These are phyloP conservation scores for Hypholoma fasciculare DNA, from an alignment of 768 basidiomycete genomes.

Conservation along the genomic window DNA sequence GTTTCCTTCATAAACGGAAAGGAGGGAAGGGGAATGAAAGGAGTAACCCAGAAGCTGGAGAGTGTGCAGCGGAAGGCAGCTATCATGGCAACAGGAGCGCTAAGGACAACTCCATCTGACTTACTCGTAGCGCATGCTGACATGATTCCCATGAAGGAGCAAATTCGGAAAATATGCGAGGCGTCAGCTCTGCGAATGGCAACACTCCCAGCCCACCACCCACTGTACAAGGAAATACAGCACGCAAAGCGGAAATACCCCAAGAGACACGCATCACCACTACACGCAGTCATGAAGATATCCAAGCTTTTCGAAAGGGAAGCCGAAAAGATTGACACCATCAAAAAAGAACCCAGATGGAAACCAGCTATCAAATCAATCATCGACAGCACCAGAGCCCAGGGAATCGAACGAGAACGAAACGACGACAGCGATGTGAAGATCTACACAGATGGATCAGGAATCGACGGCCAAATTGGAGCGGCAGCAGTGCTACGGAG, in stretches of 20 bases:
- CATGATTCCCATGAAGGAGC: constrained; percentile 11
- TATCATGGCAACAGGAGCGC: constrained; percentile 8
- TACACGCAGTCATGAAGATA: constrained; percentile 19
- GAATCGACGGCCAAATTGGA: constrained; percentile 13
- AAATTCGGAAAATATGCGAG: constrained; percentile 10
- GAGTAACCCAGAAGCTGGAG: constrained; percentile 6
- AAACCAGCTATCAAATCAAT: neutral
- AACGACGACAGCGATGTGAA: constrained; percentile 8
- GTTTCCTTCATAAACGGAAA: neutral
- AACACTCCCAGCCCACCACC: constrained; percentile 18
- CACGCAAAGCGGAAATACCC: neutral
- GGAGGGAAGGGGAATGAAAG: constrained; percentile 1
- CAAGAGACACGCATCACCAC: constrained; percentile 15
- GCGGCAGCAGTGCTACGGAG: constrained; percentile 9
- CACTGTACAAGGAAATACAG: constrained; percentile 6
- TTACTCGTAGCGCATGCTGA: constrained; percentile 8
- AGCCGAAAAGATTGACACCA: constrained; percentile 15
- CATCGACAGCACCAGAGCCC: constrained; percentile 11
- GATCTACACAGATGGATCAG: constrained; percentile 18
- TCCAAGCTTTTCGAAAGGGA: constrained; percentile 1
- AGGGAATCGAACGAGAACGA: constrained; percentile 5
- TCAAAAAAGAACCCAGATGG: constrained; percentile 1
- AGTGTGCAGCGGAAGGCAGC: constrained; percentile 10
- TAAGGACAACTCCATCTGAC: constrained; percentile 11
- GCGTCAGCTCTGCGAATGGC: constrained; percentile 11